Evolutionary conservation across 495 filamentous ascomycete species (phyloP), one percentile per base, ranked within the genome.

Genomic region (Annulohypoxylon bovei): DNA sequence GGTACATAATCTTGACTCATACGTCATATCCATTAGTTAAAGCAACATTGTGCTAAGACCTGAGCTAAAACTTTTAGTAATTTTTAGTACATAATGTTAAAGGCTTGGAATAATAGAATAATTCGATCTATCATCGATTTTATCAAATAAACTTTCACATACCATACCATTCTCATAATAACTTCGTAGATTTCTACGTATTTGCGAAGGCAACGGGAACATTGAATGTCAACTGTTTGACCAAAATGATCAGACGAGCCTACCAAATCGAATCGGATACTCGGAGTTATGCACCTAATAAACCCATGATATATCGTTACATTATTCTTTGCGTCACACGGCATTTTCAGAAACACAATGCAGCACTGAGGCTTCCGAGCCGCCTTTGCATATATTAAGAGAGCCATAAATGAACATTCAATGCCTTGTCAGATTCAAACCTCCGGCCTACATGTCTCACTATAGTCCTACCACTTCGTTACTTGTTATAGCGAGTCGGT

Each of bases 11-110:
- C 52, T 30, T 30, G 52, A 6, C 30, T 4, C 30, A 55, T 55
- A 55, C 52, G 52, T 55, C 52, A 55, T 55, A 37, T 33, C 37
- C 22, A 16, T 16, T 16, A 7, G 28, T 23, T 37, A 23, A 27
- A 37, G 52, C 52, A 39, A 39, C 37, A 40, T 40, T n/a, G 37
- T 56, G 12, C 28, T 57, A 57, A 27, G 46, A 47, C 2, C 11
- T 28, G 12, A 57, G 20, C 39, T 57, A 57, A 65, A 16, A 12
- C 39, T 50, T 65, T 40, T 44, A 14, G 61, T 46, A 4, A 33
- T 47, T 49, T 49, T 52, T 52, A 52, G 47, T 30, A 30, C 47
- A 12, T 16, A n/a, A n/a, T n/a, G n/a, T n/a, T n/a, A n/a, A n/a
- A n/a, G n/a, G n/a, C n/a, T n/a, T n/a, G n/a, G n/a, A n/a, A n/a